Evolutionary conservation across 805 yeast genomes (phyloP).

Genomic region (Danielia reshetovae): DNA sequence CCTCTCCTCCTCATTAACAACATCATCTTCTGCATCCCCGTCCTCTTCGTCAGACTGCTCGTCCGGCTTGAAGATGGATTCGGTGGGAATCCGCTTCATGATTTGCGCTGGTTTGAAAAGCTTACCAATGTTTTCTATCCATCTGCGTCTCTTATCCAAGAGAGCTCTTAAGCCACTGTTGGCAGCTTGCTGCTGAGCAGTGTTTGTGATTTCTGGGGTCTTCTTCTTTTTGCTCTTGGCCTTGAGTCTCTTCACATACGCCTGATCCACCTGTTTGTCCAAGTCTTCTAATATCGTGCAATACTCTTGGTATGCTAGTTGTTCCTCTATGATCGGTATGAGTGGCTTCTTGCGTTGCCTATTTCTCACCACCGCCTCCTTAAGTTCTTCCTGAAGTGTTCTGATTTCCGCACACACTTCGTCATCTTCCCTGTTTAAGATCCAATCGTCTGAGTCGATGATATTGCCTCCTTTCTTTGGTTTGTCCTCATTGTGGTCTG

Average conservation of each 20-base stretch:
- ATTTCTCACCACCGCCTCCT: slow-evolving; percentile 58
- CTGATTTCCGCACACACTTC: slow-evolving; percentile 86
- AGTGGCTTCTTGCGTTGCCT: slow-evolving; percentile 61
- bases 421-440: slow-evolving; percentile 82
- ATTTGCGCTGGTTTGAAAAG: slow-evolving; percentile 63
- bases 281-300: slow-evolving; percentile 84
- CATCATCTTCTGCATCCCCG: slow-evolving; percentile 29
- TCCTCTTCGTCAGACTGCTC: slow-evolving; percentile 31
- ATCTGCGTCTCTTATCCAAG: slow-evolving; percentile 79
- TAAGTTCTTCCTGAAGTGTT: slow-evolving; percentile 62
- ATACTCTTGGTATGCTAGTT: slow-evolving; percentile 93
- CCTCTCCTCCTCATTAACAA: slow-evolving; percentile 13
- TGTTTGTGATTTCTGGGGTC: slow-evolving; percentile 21
- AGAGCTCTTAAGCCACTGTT: slow-evolving; percentile 74
- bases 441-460: slow-evolving; percentile 68
- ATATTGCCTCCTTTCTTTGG: slow-evolving; percentile 21
- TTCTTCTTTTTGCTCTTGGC: slow-evolving; percentile 67
- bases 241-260: slow-evolving; percentile 77
- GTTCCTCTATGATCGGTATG: slow-evolving; percentile 75
- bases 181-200: slow-evolving; percentile 62
- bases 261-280: slow-evolving; percentile 95
- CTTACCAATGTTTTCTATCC: slow-evolving; percentile 90
- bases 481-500: slow-evolving; percentile 26
- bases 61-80: slow-evolving; percentile 48
- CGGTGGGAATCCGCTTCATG: slow-evolving; percentile 74